These are phyloP conservation scores for Penicillium coprophilum DNA, from an alignment of 495 filamentous ascomycete genomes.

Conservation along the genomic window DNA sequence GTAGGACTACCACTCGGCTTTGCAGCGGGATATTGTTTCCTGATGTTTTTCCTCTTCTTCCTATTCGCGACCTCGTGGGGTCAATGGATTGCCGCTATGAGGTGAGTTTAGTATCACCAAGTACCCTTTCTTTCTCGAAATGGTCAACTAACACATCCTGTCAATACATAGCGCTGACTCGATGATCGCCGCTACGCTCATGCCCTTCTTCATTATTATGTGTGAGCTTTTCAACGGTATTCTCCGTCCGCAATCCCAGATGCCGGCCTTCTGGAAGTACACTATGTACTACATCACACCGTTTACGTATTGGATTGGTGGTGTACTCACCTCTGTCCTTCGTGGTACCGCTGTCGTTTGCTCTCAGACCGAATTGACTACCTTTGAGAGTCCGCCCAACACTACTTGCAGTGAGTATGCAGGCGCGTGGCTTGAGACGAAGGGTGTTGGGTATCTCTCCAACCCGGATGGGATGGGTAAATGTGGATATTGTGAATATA, in stretches of 20 bases:
- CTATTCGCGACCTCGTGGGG: conserved; percentile 73
- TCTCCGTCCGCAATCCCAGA: conserved; percentile 71
- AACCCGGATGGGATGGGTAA: conserved; percentile 32
- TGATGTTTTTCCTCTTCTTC: conserved; percentile 78
- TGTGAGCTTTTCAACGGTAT: conserved; percentile 72
- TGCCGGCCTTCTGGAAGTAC: conserved; percentile 76
- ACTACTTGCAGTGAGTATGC: conserved; percentile 74
- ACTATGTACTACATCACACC: conserved; percentile 82
- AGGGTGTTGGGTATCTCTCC: conserved; percentile 66
- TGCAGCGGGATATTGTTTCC: conserved; percentile 74
- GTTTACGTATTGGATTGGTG: conserved; percentile 80
- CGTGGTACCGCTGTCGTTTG: conserved; percentile 63
- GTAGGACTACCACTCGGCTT: conserved; percentile 59
- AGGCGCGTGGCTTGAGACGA: conserved; percentile 57
- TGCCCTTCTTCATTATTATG: conserved; percentile 65
- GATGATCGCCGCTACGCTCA: conserved; percentile 70
- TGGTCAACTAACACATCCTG: conserved; percentile 27
- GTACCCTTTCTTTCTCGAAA: not conserved
- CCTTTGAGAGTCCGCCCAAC: conserved; percentile 59
- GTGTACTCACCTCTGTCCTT: conserved; percentile 71
- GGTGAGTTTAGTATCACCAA: conserved; percentile 22
- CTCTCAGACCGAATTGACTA: conserved; percentile 55
- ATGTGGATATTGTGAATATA: conserved; percentile 63
- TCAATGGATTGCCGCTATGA: conserved; percentile 68
- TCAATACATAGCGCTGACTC: conserved; percentile 53